Evolutionary conservation across 2,329 filamentous ascomycete species (phyloP).

Genomic region (Colletotrichum paranaense): DNA sequence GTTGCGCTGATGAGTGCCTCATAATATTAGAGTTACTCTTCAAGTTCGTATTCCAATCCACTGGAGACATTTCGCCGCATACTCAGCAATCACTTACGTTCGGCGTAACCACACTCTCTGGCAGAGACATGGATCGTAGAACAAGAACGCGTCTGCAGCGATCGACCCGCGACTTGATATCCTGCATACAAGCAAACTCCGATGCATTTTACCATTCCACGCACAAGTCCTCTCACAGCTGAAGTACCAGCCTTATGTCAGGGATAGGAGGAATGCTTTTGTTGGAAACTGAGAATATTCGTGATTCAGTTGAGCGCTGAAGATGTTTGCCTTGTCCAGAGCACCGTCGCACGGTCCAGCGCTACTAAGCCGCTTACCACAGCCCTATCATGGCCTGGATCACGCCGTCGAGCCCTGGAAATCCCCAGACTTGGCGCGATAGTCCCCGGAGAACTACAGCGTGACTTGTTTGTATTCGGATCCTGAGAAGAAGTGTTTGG

Average conservation of each 20-base stretch:
- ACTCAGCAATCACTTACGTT: not conserved
- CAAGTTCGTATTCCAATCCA: too few relatives aligned
- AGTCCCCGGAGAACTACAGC: not conserved
- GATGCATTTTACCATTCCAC: not conserved
- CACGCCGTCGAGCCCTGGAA: constrained; percentile 10
- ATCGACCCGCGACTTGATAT: not conserved
- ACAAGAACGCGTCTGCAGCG: not conserved
- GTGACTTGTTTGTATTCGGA: too few relatives aligned
- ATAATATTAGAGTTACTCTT: too few relatives aligned
- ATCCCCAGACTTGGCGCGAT: too few relatives aligned
- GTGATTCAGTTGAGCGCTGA: not conserved
- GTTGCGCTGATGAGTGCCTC: too few relatives aligned
- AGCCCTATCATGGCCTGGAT: constrained; percentile 10
- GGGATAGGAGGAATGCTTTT: too few relatives aligned
- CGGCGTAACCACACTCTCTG: not conserved
- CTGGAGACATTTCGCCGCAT: too few relatives aligned
- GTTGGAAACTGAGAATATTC: too few relatives aligned
- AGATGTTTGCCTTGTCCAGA: not conserved
- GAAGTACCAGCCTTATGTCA: not conserved
- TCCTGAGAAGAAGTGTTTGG: too few relatives aligned
- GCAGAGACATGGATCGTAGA: not conserved
- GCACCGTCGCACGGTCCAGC: constrained; percentile 3
- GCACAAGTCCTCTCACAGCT: too few relatives aligned
- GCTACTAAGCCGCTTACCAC: not conserved
- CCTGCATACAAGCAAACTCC: not conserved